Conservation (phyloP, 805 yeast species). For the Ascoidea asiatica region DNA sequence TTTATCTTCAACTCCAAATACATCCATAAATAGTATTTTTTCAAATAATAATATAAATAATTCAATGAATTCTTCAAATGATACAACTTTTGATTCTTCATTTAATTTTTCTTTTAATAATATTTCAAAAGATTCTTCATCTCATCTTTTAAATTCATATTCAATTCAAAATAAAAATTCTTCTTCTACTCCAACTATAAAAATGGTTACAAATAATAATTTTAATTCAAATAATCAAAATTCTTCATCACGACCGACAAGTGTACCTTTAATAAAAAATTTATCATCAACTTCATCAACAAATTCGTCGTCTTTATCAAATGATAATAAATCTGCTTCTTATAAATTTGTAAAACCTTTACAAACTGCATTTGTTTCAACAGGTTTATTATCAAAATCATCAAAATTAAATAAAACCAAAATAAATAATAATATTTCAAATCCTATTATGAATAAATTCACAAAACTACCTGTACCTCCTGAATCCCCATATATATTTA, state of each 20-base stretch:
- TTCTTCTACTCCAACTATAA: not conserved
- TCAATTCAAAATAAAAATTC: no score
- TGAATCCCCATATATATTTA: not conserved
- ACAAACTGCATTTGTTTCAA: constrained; percentile 69
- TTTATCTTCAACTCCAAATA: no score
- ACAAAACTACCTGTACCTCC: not conserved
- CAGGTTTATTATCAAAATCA: constrained; percentile 51
- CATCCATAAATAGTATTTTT: no score
- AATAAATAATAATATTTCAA: not conserved
- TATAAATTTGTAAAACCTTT: constrained; percentile 70
- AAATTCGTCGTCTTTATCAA: not conserved
- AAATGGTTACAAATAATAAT: not conserved
- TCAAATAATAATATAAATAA: no score
- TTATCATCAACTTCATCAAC: not conserved
- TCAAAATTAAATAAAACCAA: not conserved
- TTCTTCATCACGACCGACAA: not conserved
- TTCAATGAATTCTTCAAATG: no score
- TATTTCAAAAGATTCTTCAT: no score
- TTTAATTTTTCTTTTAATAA: no score
- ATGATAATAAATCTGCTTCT: constrained; percentile 11
- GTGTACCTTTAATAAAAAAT: not conserved
- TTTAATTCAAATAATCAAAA: not conserved
- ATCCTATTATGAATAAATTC: not conserved
- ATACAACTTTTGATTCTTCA: no score
- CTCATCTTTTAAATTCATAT: no score